These are phyloP conservation scores for Coleophoma eucalyptorum DNA, from an alignment of 2,329 filamentous ascomycete species.

Conservation along the genomic window DNA sequence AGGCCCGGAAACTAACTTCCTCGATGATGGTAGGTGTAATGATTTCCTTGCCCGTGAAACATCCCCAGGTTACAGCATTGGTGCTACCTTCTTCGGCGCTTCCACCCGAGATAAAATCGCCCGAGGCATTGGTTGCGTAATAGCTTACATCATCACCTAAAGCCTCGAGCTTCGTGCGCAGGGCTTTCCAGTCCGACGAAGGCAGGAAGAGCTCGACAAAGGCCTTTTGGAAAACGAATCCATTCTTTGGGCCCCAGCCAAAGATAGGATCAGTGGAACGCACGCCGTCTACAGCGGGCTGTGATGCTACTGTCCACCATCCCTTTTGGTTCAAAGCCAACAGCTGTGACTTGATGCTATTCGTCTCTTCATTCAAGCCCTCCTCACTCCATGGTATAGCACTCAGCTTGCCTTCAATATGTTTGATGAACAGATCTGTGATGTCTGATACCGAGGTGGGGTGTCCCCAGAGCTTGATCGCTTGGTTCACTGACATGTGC, in stretches of 20 bases:
- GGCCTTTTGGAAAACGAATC: slow-evolving; percentile 96
- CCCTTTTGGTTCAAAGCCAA: slow-evolving; percentile 73
- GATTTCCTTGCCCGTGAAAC: slow-evolving; percentile 94
- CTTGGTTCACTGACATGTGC: slow-evolving; percentile 83
- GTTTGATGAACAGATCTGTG: slow-evolving; percentile 72
- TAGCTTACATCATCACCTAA: slow-evolving; percentile 71
- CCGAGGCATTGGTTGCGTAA: slow-evolving; percentile 76
- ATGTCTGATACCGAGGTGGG: slow-evolving; percentile 71
- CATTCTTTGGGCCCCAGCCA: slow-evolving; percentile 89
- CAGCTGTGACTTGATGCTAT: slow-evolving; percentile 73
- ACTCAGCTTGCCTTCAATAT: slow-evolving; percentile 73
- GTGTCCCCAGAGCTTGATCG: slow-evolving; percentile 79
- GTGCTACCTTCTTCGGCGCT: slow-evolving; percentile 55
- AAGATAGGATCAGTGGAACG: slow-evolving; percentile 74
- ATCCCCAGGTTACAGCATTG: slow-evolving; percentile 96
- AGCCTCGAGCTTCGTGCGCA: slow-evolving; percentile 61
- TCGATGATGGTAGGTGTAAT: slow-evolving; percentile 96
- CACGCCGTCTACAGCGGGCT: slow-evolving; percentile 87
- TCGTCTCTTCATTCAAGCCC: slow-evolving; percentile 78
- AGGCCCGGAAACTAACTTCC: slow-evolving; percentile 87
- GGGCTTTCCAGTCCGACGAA: slow-evolving; percentile 61
- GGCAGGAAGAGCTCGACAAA: slow-evolving; percentile 97
- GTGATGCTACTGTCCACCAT: slow-evolving; percentile 96
- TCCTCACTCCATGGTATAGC: slow-evolving; percentile 95
- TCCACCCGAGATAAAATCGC: slow-evolving; percentile 70